These are phyloP conservation scores for Martiniozyma asiatica DNA, from an alignment of 1,139 yeast genomes.

Conservation along the genomic window DNA sequence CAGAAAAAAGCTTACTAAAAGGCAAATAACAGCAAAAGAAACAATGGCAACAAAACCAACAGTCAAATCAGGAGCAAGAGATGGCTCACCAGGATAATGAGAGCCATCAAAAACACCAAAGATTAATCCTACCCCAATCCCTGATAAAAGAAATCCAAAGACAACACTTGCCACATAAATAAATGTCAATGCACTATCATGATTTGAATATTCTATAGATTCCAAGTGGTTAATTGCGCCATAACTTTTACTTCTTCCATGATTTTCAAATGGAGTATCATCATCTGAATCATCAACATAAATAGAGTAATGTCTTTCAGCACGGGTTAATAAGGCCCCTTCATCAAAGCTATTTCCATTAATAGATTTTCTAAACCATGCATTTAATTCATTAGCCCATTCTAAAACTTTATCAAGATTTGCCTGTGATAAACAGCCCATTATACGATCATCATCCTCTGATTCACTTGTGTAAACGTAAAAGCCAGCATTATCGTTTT, in stretches of 20 bases:
- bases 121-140: constrained; percentile 35
- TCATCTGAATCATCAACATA: constrained; percentile 8
- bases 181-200: constrained; percentile 35
- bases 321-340: constrained; percentile 3
- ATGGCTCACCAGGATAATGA: constrained; percentile 2
- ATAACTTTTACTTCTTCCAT: constrained; percentile 1
- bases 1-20: constrained; percentile 17
- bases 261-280: constrained; percentile 9
- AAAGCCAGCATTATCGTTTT: constrained; percentile 14
- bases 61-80: too few species aligned
- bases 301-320: constrained; percentile 5
- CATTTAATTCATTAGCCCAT: constrained; percentile 14
- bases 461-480: constrained; percentile 38
- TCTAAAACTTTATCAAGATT: constrained; percentile 26
- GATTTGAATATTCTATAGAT: constrained; percentile 20
- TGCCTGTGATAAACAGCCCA: constrained; percentile 21
- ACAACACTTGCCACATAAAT: constrained; percentile 32
- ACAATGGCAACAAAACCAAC: constrained; percentile 15
- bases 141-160: constrained; percentile 33
- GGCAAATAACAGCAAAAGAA: constrained; percentile 19
- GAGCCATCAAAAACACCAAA: constrained; percentile 16
- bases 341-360: not conserved
- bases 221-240: constrained; percentile 7
- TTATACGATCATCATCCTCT: constrained; percentile 29
- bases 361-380: constrained; percentile 4